A percentile compares a stretch with the other conserved stretches of the same genome.
Evolutionary conservation across 2,329 filamentous ascomycete genomes (phyloP).

Genomic region (Periconia sp.): DNA sequence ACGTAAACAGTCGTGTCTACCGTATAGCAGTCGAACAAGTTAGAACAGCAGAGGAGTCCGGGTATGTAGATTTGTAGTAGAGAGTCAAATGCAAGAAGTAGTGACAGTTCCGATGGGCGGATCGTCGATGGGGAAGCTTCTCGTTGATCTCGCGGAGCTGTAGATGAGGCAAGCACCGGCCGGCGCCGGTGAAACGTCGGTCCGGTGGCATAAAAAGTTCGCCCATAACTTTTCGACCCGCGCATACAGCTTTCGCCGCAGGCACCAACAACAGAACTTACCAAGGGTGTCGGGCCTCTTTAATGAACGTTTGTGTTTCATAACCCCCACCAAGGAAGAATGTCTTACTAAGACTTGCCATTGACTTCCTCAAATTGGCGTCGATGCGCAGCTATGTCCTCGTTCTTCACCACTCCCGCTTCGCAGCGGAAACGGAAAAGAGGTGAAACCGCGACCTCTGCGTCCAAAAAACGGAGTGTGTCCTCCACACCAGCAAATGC

Average conservation of each 20-base stretch:
- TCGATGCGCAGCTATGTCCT: conserved; percentile 60
- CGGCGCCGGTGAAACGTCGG: conserved; percentile 23
- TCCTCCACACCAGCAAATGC: conserved; percentile 53
- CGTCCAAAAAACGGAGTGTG: conserved; percentile 66
- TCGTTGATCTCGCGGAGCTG: conserved; percentile 28
- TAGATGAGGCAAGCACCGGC: conserved; percentile 19
- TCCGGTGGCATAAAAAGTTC: conserved; percentile 35
- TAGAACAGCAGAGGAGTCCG: not conserved
- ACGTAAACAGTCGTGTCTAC: conserved; percentile 25
- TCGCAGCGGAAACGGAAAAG: conserved; percentile 92
- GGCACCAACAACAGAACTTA: no score
- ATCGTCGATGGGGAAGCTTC: conserved; percentile 19
- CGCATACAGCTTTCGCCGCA: no score
- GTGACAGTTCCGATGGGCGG: not conserved
- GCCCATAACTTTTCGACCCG: conserved; percentile 27
- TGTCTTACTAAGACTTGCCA: no score
- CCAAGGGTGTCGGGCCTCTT: no score
- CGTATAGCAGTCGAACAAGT: no score
- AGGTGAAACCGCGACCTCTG: conserved; percentile 54
- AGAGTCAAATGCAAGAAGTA: no score
- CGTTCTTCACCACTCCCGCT: conserved; percentile 90
- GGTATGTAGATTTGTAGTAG: no score
- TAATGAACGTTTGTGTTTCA: no score
- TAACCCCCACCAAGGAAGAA: no score
- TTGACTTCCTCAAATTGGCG: not conserved